Conservation (phyloP, 371 early-diverging fungal species). For the Blakeslea trispora region DNA sequence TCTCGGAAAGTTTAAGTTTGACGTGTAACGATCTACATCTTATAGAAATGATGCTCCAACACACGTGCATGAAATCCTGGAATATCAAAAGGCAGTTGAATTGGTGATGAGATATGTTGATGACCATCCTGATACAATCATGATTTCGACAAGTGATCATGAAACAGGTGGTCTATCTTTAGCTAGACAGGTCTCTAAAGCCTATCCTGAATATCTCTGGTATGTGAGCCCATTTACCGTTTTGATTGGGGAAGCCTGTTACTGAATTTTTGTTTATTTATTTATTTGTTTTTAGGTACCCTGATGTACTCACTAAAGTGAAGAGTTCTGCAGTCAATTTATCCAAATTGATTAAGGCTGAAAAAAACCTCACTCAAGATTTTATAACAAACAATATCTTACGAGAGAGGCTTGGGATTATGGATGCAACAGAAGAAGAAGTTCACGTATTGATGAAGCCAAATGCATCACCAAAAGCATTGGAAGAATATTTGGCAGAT, state of each 20-base stretch:
- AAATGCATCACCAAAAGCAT: conserved; percentile 11
- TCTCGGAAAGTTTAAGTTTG: no score
- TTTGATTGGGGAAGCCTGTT: no score
- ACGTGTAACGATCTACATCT: conserved; percentile 19
- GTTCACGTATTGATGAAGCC: conserved; percentile 46
- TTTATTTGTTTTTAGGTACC: no score
- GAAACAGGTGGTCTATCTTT: conserved; percentile 94
- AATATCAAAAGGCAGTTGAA: conserved; percentile 80
- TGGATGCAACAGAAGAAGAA: conserved; percentile 69
- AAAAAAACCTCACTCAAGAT: conserved; percentile 17
- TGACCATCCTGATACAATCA: conserved; percentile 73
- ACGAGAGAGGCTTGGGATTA: conserved; percentile 63
- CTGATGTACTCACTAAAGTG: conserved; percentile 70
- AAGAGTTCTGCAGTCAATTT: conserved; percentile 65
- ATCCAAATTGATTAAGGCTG: conserved; percentile 34
- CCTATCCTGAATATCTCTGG: conserved; percentile 88
- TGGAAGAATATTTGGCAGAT: conserved; percentile 63
- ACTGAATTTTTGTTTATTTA: no score
- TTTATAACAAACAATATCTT: conserved; percentile 55
- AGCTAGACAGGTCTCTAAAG: conserved; percentile 62
- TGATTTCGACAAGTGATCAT: conserved; percentile 91
- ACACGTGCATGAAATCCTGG: conserved; percentile 88
- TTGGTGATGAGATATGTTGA: conserved; percentile 76
- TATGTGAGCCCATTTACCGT: no score
- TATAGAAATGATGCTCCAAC: conserved; percentile 87